Evolutionary conservation across 257 asterid genomes (phyloP), one percentile per base, ranked within the genome.

Genomic region (Mitragyna speciosa): DNA sequence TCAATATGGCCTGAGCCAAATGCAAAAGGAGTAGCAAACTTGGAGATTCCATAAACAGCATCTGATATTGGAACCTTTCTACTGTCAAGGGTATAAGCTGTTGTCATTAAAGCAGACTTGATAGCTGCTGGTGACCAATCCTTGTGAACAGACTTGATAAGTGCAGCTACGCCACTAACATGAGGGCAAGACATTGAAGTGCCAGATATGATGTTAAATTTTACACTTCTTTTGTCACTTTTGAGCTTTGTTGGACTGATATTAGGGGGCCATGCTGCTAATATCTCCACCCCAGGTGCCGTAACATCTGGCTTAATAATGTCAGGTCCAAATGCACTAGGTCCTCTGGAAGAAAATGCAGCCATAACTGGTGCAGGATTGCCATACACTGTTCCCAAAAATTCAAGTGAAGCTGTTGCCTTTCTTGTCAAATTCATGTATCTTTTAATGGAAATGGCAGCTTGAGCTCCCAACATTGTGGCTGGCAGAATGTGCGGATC

Each of bases 171-270:
- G 75, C 96, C 97, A 54, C 89, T 85, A 12, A 93, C 86, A 56
- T 93, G 97, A 28, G 97, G 97, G 47, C 97, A 93, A 0, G 97
- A 90, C 97, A 93, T 93, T 20, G 97, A 93, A 17, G 97, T 92
- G 63, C 98, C 97, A 0, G 96, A 90, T 12, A 93, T 74, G 0
- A 93, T 87, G 90, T 89, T 92, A 85, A 89, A 92, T 9, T 61
- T 80, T 1, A 83, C 83, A 9, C 89, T 83, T 76, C 97, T 85
- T 39, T 66, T 86, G 84, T 94, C 98, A 36, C 49, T 79, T 30
- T 82, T 72, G 72, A 90, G 89, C 79, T 72, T 65, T 0, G 92
- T 86, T 43, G 97, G 98, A 16, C 94, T 85, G 11, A 89, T 20
- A 65, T 88, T 86, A 33, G 90, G 89, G 1, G 96, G 95, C 96